Base-by-base conservation (phyloP, 495 filamentous ascomycete genomes). In the Cercophora samala region DNA sequence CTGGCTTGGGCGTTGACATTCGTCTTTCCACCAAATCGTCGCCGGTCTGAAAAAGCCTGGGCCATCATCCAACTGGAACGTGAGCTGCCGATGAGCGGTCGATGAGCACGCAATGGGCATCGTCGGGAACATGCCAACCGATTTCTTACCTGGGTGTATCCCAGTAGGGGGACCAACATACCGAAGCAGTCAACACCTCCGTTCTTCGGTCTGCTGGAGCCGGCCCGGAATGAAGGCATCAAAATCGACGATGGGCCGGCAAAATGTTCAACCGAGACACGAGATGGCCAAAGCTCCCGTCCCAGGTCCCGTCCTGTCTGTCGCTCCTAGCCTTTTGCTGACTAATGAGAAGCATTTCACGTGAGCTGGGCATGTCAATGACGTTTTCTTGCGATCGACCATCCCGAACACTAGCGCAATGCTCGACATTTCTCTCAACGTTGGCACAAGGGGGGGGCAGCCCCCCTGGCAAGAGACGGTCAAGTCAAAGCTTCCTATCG, bases 341-440 rank as follows among this genome's bases (percentile, higher is more conserved):
- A 22, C 22, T 25, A 23, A 25, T 23, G 56, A 17, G 11, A 25
- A 22, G 56, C n/a, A 58, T 22, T 61, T 46, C 60, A 62, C 60
- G 26, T 62, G 60, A 62, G 60, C 24, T 29, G 26, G 26, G 2
- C 3, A 11, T 17, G 60, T 42, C 60, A 24, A 62, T 62, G 60
- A 62, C 60, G 60, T 62, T 62, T 37, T 9, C 19, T 46, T 62
- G 37, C 0, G 15, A 62, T 62, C 60, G 60, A 25, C 5, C 17
- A 18, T 18, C 0, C 60, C n/a, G 3, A 29, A 46, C 60, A 15
- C 60, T 62, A 62, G 60, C 60, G 60, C 60, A 18, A 62, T 62
- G 60, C 60, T 62, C 29, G 26, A 62, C 60, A 62, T 62, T 51
- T 51, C 26, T n/a, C 25, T 61, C 58, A 21, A 32, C 26, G 25